phyloP scores from a whole-genome alignment of 371 early-diverging fungal genomes.

The Conidiobolus incongruus region DNA sequence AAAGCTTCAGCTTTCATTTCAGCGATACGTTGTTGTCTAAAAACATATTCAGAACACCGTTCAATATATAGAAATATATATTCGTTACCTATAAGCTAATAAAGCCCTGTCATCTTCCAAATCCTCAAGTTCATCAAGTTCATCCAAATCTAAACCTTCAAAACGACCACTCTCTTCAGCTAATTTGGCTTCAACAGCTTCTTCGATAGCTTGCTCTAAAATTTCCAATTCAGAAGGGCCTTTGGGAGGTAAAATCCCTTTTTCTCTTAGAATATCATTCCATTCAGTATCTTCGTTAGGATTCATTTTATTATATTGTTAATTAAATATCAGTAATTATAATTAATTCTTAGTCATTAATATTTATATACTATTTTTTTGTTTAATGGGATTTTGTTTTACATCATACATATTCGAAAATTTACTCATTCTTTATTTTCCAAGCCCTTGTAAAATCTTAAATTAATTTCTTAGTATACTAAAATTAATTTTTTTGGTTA shows the following conservation, averaged over 20 bases:
- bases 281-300: conserved; percentile 59
- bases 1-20: conserved; percentile 42
- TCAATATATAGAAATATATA: not conserved
- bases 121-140: conserved; percentile 78
- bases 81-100: conserved; percentile 35
- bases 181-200: conserved; percentile 45
- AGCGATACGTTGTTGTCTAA: conserved; percentile 46
- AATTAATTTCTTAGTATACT: too few species aligned
- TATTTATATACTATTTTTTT: too few species aligned
- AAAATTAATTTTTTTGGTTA: too few species aligned
- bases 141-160: conserved; percentile 50
- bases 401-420: too few species aligned
- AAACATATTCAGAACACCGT: too few species aligned
- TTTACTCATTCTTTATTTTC: too few species aligned
- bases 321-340: too few species aligned
- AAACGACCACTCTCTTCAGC: conserved; percentile 20
- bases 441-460: too few species aligned
- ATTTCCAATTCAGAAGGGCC: conserved; percentile 46
- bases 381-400: too few species aligned
- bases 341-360: too few species aligned
- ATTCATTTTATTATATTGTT: too few species aligned
- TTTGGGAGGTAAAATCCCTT: conserved; percentile 74
- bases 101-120: conserved; percentile 60
- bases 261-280: conserved; percentile 82
- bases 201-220: conserved; percentile 36